Conservation (phyloP, 805 yeast species). For the Yarrowia sp. region DNA sequence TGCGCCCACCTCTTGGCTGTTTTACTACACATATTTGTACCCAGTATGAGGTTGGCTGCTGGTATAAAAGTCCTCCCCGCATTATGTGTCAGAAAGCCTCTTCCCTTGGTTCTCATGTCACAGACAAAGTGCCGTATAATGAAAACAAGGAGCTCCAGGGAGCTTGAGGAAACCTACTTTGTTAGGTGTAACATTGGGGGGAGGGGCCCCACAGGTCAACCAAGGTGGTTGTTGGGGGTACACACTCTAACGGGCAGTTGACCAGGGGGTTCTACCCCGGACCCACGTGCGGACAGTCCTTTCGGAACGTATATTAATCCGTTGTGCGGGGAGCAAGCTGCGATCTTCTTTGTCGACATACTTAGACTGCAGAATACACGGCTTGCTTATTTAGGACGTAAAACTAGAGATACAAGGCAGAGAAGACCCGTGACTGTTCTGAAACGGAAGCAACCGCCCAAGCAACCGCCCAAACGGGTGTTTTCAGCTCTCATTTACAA, state of each 20-base stretch:
- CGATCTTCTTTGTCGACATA: not conserved
- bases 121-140: constrained; percentile 19
- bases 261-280: not conserved
- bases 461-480: too few species aligned
- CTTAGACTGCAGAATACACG: constrained; percentile 9
- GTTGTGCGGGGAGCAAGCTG: not conserved
- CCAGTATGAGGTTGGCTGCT: not conserved
- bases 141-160: not conserved
- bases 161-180: not conserved
- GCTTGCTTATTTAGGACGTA: constrained; percentile 5
- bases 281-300: not conserved
- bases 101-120: not conserved
- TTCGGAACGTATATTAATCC: constrained; percentile 13
- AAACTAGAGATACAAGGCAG: not conserved
- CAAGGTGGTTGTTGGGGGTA: constrained; percentile 8
- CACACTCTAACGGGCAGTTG: not conserved
- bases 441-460: too few species aligned
- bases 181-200: not conserved
- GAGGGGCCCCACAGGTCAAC: not conserved
- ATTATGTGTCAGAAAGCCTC: not conserved
- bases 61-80: constrained; percentile 13
- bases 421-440: too few species aligned
- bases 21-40: not conserved
- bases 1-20: constrained; percentile 35
- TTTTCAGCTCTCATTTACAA: too few species aligned